Conservation (phyloP, 208 protist genomes). For the Plasmodiophora brassicae region DNA sequence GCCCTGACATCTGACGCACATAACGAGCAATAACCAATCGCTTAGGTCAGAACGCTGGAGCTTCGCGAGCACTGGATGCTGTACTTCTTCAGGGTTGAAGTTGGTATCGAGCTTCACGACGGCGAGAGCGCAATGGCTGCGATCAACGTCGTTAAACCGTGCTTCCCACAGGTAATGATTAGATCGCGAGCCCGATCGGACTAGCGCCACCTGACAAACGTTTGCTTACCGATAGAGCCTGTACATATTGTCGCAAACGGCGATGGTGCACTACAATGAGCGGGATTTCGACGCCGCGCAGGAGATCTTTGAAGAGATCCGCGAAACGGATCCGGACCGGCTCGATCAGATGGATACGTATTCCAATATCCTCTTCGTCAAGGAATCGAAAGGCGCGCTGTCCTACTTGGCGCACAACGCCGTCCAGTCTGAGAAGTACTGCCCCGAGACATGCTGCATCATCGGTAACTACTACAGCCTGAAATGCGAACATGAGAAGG, state of each 20-base stretch:
- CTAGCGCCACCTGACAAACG: slow-evolving; percentile 39
- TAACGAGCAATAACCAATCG: too few relatives aligned
- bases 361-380: slow-evolving; percentile 92
- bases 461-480: slow-evolving; percentile 93
- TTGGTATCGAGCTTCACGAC: slow-evolving; percentile 55
- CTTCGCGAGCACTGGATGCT: slow-evolving; percentile 52
- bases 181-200: background rate
- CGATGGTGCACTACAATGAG: slow-evolving; percentile 77
- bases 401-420: slow-evolving; percentile 79
- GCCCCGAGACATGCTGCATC: slow-evolving; percentile 89
- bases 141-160: slow-evolving; percentile 39
- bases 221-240: background rate
- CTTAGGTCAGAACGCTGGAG: slow-evolving; percentile 36
- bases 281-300: slow-evolving; percentile 56
- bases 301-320: slow-evolving; percentile 75
- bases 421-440: slow-evolving; percentile 82
- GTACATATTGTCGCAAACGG: slow-evolving; percentile 72
- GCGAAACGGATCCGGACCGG: slow-evolving; percentile 72
- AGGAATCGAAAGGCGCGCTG: slow-evolving; percentile 47
- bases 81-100: slow-evolving; percentile 58
- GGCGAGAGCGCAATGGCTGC: slow-evolving; percentile 31
- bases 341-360: slow-evolving; percentile 85
- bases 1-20: too few relatives aligned
- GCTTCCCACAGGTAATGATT: background rate
- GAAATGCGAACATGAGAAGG: slow-evolving; percentile 84